A percentile compares a stretch with the other conserved stretches of the same genome.
phyloP scores from a whole-genome alignment of 2,329 filamentous ascomycete species.

The Paraphoma sp. region DNA sequence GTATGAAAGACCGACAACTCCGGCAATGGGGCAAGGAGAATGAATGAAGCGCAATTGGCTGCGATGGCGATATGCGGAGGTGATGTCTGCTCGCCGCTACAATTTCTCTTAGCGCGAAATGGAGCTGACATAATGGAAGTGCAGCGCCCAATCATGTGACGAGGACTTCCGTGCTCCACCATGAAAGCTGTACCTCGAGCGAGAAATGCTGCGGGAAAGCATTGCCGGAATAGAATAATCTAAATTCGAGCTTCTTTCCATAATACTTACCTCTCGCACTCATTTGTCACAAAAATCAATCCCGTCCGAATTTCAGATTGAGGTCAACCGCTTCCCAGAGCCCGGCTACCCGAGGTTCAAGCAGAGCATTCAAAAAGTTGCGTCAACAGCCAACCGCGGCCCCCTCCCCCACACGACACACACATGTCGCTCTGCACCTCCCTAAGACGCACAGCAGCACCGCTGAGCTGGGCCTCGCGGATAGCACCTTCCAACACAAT shows the following conservation, averaged over 20 bases:
- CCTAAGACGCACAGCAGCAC: constrained; percentile 48
- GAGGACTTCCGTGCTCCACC: constrained; percentile 16
- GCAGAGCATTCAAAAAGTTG: constrained; percentile 34
- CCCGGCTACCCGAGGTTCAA: constrained; percentile 49
- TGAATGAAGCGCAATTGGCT: constrained; percentile 35
- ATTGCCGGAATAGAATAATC: constrained; percentile 11
- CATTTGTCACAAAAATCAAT: too few relatives aligned
- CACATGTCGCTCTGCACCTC: constrained; percentile 56
- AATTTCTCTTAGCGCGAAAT: constrained; percentile 42
- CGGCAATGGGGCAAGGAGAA: constrained; percentile 32
- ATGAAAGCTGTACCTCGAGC: constrained; percentile 10
- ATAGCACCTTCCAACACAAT: constrained; percentile 57
- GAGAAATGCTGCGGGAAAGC: constrained; percentile 17
- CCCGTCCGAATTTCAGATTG: constrained; percentile 7
- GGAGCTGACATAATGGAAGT: constrained; percentile 6
- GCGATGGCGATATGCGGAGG: constrained; percentile 22
- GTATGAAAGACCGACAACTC: constrained; percentile 36
- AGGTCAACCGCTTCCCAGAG: constrained; percentile 7
- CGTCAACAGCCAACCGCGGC: constrained; percentile 23
- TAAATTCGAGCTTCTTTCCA: too few relatives aligned
- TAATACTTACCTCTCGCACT: too few relatives aligned
- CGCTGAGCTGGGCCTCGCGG: constrained; percentile 48
- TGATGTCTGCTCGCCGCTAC: constrained; percentile 25
- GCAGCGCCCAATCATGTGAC: constrained; percentile 25
- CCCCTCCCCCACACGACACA: constrained; percentile 9